Evolutionary conservation across 2,329 filamentous ascomycete species (phyloP).

Genomic region (Aspergillus fructus): DNA sequence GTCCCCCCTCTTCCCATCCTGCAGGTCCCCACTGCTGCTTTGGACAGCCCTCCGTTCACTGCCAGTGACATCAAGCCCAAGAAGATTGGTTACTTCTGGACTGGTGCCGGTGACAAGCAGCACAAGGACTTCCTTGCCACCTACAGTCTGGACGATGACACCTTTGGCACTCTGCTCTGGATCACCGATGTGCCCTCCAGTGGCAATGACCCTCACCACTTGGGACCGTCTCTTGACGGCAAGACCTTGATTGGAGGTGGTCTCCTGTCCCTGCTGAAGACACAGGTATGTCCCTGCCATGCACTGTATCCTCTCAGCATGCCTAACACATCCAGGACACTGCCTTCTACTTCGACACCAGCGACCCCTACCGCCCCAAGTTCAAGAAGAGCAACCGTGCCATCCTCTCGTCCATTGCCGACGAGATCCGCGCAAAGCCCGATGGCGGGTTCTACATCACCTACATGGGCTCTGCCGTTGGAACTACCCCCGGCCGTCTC

Average conservation of each 20-base stretch:
- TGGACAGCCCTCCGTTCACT: slow-evolving; percentile 47
- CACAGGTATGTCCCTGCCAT: background rate
- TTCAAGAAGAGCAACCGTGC: slow-evolving; percentile 62
- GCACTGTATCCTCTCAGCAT: too few relatives aligned
- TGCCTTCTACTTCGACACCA: slow-evolving; percentile 62
- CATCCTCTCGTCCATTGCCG: slow-evolving; percentile 59
- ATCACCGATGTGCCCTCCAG: slow-evolving; percentile 59
- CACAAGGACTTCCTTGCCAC: slow-evolving; percentile 41
- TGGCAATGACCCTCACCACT: slow-evolving; percentile 62
- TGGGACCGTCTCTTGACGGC: slow-evolving; percentile 55
- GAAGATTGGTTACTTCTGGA: slow-evolving; percentile 68
- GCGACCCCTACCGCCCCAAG: slow-evolving; percentile 58
- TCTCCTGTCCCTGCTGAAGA: slow-evolving; percentile 31
- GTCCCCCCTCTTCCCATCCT: slow-evolving; percentile 58
- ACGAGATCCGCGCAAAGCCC: slow-evolving; percentile 64
- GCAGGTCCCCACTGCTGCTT: slow-evolving; percentile 53
- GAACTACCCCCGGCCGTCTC: slow-evolving; percentile 59
- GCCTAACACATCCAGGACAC: slow-evolving; percentile 49
- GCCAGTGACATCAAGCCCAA: slow-evolving; percentile 60
- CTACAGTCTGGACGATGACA: slow-evolving; percentile 47
- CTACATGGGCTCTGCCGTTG: slow-evolving; percentile 61
- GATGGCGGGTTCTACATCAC: slow-evolving; percentile 62
- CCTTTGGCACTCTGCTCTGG: slow-evolving; percentile 60
- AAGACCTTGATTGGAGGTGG: slow-evolving; percentile 60
- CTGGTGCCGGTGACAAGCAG: slow-evolving; percentile 58